Conservation (phyloP, 805 yeast genomes). For the Huiozyma sinensis region DNA sequence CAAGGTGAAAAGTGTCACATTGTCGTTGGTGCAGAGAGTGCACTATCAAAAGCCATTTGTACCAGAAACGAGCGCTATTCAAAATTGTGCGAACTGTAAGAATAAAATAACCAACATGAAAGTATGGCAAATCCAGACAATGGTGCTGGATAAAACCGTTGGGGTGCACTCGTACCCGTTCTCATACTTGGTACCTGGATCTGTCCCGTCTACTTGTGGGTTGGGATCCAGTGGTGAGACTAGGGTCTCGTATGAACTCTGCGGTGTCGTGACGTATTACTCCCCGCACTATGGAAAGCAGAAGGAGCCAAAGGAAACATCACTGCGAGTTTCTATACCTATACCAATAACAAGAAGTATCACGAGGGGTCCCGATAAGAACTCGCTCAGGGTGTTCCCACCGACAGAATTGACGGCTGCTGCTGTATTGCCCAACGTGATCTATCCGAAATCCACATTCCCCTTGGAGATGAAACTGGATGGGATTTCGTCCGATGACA, state of each 20-base stretch:
- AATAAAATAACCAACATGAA: slow-evolving; percentile 53
- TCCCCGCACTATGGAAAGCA: slow-evolving; percentile 12
- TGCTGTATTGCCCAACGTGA: slow-evolving; percentile 79
- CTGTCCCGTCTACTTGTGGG: slow-evolving; percentile 63
- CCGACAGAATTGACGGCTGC: slow-evolving; percentile 87
- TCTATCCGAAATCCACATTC: slow-evolving; percentile 79
- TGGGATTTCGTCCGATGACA: slow-evolving; percentile 46
- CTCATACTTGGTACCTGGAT: slow-evolving; percentile 79
- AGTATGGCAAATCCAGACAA: slow-evolving; percentile 73
- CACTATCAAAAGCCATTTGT: slow-evolving; percentile 56
- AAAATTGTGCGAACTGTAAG: slow-evolving; percentile 50
- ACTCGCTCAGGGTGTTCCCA: slow-evolving; percentile 84
- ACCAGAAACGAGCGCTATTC: slow-evolving; percentile 37
- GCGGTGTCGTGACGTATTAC: slow-evolving; percentile 46
- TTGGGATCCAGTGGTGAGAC: slow-evolving; percentile 44
- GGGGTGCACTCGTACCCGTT: slow-evolving; percentile 88
- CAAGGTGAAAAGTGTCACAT: slow-evolving; percentile 45
- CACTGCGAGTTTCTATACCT: slow-evolving; percentile 46
- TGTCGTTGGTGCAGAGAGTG: slow-evolving; percentile 64
- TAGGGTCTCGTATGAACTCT: slow-evolving; percentile 59
- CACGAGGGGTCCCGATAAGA: slow-evolving; percentile 70
- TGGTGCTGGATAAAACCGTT: slow-evolving; percentile 43
- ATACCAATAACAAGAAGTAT: slow-evolving; percentile 68
- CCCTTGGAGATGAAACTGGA: slow-evolving; percentile 76
- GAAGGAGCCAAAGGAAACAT: slow-evolving; percentile 12